Evolutionary conservation across 2,329 filamentous ascomycete species (phyloP).

Genomic region (Epichloe sylvatica): DNA sequence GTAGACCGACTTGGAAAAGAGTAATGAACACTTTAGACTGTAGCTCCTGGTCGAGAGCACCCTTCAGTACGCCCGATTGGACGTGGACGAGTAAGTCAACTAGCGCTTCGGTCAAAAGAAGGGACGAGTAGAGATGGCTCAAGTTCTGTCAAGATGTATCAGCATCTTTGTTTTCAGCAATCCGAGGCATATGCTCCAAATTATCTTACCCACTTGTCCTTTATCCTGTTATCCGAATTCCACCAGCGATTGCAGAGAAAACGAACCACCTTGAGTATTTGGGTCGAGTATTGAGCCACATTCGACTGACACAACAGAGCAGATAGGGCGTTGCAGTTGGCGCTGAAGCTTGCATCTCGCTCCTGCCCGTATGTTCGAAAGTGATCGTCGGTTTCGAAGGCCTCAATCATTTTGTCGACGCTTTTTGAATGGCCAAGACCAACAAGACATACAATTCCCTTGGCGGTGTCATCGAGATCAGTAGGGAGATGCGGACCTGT

Average conservation of each 20-base stretch:
- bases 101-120: constrained; percentile 6
- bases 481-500: background rate
- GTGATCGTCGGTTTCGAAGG: background rate
- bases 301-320: constrained; percentile 4
- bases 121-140: constrained; percentile 7
- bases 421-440: constrained; percentile 2
- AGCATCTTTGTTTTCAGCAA: background rate
- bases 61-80: constrained; percentile 1
- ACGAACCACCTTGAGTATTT: constrained; percentile 6
- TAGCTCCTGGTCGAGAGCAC: constrained; percentile 1
- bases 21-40: constrained; percentile 2
- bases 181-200: background rate
- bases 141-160: background rate
- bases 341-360: constrained; percentile 4
- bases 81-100: background rate
- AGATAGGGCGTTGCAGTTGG: constrained; percentile 8
- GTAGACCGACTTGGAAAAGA: constrained; percentile 6
- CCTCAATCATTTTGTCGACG: background rate
- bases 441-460: background rate
- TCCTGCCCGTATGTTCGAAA: constrained; percentile 8
- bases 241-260: constrained; percentile 8
- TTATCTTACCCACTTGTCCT: constrained; percentile 9
- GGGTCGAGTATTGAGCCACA: constrained; percentile 1
- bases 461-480: constrained; percentile 11
- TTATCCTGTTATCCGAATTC: constrained; percentile 3